Percentiles rank a stretch among this genome's conserved stretches.
Conservation (phyloP, 208 protist genomes). For the Wallacemonas sp. region DNA sequence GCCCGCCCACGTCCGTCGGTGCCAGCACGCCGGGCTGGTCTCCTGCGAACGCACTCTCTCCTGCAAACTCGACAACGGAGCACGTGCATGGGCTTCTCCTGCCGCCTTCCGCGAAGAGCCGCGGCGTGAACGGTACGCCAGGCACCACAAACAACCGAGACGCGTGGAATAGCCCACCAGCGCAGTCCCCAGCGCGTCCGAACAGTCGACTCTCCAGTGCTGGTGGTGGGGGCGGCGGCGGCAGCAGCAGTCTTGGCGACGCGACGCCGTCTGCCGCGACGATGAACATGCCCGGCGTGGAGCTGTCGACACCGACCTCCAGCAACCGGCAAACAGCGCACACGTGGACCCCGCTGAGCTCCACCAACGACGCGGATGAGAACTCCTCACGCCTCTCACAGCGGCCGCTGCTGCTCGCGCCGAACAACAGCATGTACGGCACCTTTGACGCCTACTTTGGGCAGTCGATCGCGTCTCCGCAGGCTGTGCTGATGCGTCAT, state of each 20-base stretch:
- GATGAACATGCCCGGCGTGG: neutral
- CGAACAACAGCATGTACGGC: constrained; percentile 57
- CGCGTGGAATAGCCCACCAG: no score
- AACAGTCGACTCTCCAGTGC: no score
- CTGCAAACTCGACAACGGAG: neutral
- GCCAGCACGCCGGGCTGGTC: neutral
- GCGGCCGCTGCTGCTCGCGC: constrained; percentile 11
- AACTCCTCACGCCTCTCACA: neutral
- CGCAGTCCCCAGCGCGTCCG: no score
- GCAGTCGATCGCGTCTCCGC: constrained; percentile 35
- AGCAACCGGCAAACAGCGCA: neutral
- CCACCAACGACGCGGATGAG: constrained; percentile 2
- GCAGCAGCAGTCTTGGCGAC: neutral
- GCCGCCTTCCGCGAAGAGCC: no score
- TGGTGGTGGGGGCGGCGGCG: no score
- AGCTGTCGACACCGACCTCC: no score
- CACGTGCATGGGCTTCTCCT: no score
- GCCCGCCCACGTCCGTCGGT: neutral
- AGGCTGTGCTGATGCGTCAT: constrained; percentile 42
- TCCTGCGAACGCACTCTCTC: neutral
- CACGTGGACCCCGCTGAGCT: constrained; percentile 7
- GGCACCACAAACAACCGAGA: no score
- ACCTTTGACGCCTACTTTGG: constrained; percentile 52
- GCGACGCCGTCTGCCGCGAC: neutral
- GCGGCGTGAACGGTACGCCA: no score